phyloP scores from a whole-genome alignment of 2,329 filamentous ascomycete genomes.

The Fusarium guadeloupense region DNA sequence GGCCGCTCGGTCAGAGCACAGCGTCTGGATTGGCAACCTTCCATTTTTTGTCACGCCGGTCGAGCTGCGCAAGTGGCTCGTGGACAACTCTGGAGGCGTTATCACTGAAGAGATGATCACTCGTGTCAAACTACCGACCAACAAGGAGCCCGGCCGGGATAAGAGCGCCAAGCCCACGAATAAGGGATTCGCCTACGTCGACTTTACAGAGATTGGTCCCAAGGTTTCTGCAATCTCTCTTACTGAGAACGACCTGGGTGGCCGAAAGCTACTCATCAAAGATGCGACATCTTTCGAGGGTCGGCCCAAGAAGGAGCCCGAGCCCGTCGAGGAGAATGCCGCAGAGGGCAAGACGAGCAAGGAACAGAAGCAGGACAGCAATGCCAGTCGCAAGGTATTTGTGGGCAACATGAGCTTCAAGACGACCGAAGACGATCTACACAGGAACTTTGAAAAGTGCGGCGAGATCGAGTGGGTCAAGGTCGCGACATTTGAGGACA shows the following conservation, averaged over 20 bases:
- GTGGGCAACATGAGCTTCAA: conserved; percentile 90
- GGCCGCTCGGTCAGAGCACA: conserved; percentile 76
- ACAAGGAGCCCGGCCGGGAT: conserved; percentile 57
- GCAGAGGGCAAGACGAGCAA: conserved; percentile 48
- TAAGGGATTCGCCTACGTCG: conserved; percentile 96
- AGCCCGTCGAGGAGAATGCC: conserved; percentile 41
- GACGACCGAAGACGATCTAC: conserved; percentile 80
- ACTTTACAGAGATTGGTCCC: conserved; percentile 77
- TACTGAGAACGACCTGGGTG: conserved; percentile 82
- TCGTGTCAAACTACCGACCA: conserved; percentile 80
- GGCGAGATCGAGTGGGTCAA: conserved; percentile 85
- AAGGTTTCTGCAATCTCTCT: conserved; percentile 82
- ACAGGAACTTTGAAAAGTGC: conserved; percentile 84
- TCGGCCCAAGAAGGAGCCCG: conserved; percentile 74
- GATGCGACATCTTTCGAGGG: conserved; percentile 90
- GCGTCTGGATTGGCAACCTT: conserved; percentile 96
- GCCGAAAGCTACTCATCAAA: conserved; percentile 90
- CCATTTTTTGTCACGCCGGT: conserved; percentile 81
- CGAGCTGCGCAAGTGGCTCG: conserved; percentile 82
- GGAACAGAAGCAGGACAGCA: conserved; percentile 54
- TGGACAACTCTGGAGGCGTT: conserved; percentile 72
- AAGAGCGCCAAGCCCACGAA: conserved; percentile 62
- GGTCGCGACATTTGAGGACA: conserved; percentile 94
- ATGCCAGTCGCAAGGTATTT: conserved; percentile 84
- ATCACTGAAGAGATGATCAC: conserved; percentile 79